Conservation (phyloP, 108 stramenopile species). For the Epithemia pelagica region DNA sequence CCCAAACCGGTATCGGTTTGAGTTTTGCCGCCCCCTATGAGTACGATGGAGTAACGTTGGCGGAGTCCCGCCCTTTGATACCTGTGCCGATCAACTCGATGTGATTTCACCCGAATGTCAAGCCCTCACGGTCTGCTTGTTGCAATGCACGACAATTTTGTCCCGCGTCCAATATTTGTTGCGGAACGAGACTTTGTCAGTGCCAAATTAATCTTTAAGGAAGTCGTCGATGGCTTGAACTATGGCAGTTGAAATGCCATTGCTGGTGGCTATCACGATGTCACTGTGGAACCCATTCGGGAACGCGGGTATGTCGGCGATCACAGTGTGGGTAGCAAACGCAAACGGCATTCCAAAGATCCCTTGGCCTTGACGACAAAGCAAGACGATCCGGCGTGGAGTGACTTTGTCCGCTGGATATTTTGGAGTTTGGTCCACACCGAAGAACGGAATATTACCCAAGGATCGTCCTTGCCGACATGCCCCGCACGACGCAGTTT, state of each 20-base stretch:
- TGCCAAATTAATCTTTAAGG: not conserved
- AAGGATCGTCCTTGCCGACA: conserved; percentile 6
- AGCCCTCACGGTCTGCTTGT: conserved; percentile 25
- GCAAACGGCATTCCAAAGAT: conserved; percentile 16
- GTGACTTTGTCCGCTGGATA: conserved; percentile 43
- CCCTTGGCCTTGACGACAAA: conserved; percentile 35
- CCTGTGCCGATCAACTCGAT: conserved; percentile 29
- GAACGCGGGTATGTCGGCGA: conserved; percentile 13
- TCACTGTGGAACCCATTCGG: conserved; percentile 8
- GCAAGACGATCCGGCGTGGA: conserved; percentile 38
- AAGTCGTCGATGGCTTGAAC: conserved; percentile 7
- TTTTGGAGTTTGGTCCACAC: conserved; percentile 37
- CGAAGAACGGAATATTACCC: conserved; percentile 28
- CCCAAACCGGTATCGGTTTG: conserved; percentile 20
- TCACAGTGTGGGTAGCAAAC: conserved; percentile 18
- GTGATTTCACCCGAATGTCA: conserved; percentile 11
- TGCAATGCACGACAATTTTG: conserved; percentile 23
- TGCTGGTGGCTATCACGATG: conserved; percentile 17
- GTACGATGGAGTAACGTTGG: conserved; percentile 37
- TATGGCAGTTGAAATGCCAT: conserved; percentile 23
- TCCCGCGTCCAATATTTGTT: conserved; percentile 13
- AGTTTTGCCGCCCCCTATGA: conserved; percentile 36
- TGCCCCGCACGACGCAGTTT: conserved; percentile 35
- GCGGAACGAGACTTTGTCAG: conserved; percentile 14
- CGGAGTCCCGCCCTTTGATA: conserved; percentile 21